These are phyloP conservation scores for Fusarium camptoceras DNA, from an alignment of 2,329 filamentous ascomycete species.

Conservation along the genomic window DNA sequence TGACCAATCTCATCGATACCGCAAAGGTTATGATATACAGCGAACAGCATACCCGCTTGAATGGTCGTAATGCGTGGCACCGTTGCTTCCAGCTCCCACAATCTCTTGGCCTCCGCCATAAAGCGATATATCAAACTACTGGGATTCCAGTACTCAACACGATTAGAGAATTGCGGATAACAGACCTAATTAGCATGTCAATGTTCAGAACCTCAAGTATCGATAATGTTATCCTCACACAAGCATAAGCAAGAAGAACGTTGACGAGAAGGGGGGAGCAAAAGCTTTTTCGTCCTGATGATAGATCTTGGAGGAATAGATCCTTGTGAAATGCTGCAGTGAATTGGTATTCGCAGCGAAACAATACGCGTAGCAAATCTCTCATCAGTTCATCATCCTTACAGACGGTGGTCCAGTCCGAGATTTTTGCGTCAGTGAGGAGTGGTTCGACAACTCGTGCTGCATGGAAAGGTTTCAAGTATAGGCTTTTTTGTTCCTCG, in stretches of 20 bases:
- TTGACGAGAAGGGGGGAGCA: constrained; percentile 57
- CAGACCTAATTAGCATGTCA: constrained; percentile 44
- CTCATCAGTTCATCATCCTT: constrained; percentile 52
- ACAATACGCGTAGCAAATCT: constrained; percentile 44
- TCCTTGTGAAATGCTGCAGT: constrained; percentile 55
- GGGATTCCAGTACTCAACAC: constrained; percentile 54
- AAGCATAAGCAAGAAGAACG: constrained; percentile 51
- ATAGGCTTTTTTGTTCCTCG: constrained; percentile 36
- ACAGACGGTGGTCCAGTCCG: constrained; percentile 54
- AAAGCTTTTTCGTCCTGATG: constrained; percentile 45
- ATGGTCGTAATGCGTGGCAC: constrained; percentile 50
- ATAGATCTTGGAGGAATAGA: constrained; percentile 56
- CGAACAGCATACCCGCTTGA: constrained; percentile 52
- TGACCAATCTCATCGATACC: constrained; percentile 55
- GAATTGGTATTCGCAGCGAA: constrained; percentile 54
- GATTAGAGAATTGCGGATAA: constrained; percentile 42
- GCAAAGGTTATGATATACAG: constrained; percentile 48
- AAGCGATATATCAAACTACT: constrained; percentile 52
- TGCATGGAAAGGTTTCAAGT: constrained; percentile 54
- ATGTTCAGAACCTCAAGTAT: fast-evolving
- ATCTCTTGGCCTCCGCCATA: constrained; percentile 53
- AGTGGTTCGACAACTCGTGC: constrained; percentile 51
- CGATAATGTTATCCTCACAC: constrained; percentile 44
- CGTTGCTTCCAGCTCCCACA: constrained; percentile 53
- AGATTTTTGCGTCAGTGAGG: constrained; percentile 47